A percentile compares a stretch with the other conserved stretches of the same genome.
Evolutionary conservation across 306 rosid species (phyloP).

Genomic region (Malus sylvestris): DNA sequence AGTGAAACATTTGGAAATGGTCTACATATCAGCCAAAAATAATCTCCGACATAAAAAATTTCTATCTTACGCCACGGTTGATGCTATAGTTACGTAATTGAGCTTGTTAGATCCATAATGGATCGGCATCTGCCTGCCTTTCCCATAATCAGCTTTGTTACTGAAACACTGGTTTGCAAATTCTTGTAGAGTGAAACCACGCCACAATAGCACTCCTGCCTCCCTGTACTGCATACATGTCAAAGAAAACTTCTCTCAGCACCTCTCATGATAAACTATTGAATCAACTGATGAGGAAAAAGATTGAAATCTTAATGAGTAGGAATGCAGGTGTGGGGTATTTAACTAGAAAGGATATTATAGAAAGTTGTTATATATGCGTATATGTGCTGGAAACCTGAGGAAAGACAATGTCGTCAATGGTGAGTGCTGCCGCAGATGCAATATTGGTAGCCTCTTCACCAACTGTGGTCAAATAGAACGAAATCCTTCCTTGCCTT

Average conservation of each 20-base stretch:
- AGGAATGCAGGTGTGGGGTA: conserved; percentile 2
- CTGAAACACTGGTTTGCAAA: conserved; percentile 79
- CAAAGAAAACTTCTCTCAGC: conserved; percentile 7
- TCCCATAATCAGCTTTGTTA: conserved; percentile 71
- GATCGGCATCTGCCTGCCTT: conserved; percentile 90
- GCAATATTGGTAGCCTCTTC: conserved; percentile 89
- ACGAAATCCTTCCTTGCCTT: conserved; percentile 91
- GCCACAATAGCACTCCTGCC: conserved; percentile 82
- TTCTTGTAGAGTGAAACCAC: conserved; percentile 82
- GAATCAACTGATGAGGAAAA: neutral
- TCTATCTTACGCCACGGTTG: conserved; percentile 73
- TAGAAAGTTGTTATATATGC: neutral
- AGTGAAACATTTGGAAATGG: neutral
- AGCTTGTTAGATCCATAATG: conserved; percentile 86
- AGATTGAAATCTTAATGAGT: neutral
- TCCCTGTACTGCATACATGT: conserved; percentile 68
- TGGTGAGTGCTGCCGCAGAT: conserved; percentile 75
- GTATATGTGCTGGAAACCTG: conserved; percentile 48
- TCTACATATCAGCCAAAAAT: neutral
- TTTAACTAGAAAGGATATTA: neutral
- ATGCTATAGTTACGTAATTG: conserved; percentile 77
- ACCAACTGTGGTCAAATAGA: conserved; percentile 65
- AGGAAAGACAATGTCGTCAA: conserved; percentile 68
- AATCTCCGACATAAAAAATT: neutral
- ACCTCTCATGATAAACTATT: conserved; percentile 2